Evolutionary conservation across 2,329 filamentous ascomycete genomes (phyloP).

Genomic region (Fusarium buharicum): DNA sequence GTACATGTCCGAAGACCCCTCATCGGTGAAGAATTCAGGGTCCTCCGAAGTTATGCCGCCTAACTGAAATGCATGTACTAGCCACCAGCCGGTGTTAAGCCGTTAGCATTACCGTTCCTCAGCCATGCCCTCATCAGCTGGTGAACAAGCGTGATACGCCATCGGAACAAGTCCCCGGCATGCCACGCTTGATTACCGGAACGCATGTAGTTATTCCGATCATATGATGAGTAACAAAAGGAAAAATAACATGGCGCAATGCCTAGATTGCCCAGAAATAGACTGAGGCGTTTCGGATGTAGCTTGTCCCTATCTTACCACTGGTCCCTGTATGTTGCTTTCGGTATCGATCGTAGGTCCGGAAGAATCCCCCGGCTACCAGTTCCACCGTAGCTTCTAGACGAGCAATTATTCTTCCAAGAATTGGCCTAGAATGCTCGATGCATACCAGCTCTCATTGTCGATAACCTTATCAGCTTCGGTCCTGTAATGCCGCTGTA

Average conservation of each 20-base stretch:
- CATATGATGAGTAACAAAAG: slow-evolving; percentile 27
- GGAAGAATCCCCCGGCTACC: not conserved
- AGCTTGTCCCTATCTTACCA: slow-evolving; percentile 2
- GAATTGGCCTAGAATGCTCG: not conserved
- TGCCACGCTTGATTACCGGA: slow-evolving; percentile 11
- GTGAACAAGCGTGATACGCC: not conserved
- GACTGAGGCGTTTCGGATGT: not conserved
- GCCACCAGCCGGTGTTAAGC: too few species aligned
- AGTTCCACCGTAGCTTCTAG: not conserved
- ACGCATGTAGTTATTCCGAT: slow-evolving; percentile 23
- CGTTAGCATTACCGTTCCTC: not conserved
- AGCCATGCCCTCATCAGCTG: not conserved
- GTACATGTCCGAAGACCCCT: not conserved
- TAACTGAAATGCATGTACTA: not conserved
- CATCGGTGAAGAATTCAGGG: not conserved
- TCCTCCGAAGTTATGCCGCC: not conserved
- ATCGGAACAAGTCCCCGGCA: slow-evolving; percentile 24
- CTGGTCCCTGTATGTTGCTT: not conserved
- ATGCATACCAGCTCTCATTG: not conserved
- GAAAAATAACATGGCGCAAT: slow-evolving; percentile 2
- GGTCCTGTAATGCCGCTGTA: not conserved
- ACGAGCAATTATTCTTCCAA: not conserved
- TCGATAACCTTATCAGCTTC: not conserved
- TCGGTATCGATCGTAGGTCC: not conserved
- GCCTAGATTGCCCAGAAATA: not conserved